A percentile compares a stretch with the other conserved stretches of the same genome.
These are phyloP conservation scores for Arthrinium puccinioides DNA, from an alignment of 2,329 filamentous ascomycete genomes.

Conservation along the genomic window DNA sequence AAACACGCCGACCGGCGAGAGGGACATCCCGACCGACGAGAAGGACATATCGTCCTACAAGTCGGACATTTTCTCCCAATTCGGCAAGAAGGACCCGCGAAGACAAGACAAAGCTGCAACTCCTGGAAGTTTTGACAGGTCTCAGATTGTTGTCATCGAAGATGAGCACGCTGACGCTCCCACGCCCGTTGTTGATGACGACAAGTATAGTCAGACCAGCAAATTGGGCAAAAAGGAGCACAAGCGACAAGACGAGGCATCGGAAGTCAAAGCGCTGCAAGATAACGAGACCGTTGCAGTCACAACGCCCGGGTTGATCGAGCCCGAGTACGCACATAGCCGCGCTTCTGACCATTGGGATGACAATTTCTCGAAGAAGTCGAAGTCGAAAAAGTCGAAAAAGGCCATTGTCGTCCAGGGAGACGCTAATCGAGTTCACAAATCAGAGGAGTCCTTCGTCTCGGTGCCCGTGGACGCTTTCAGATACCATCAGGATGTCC, in stretches of 20 bases:
- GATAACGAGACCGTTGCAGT: constrained; percentile 14
- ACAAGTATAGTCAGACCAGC: constrained; percentile 15
- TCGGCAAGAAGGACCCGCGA: constrained; percentile 24
- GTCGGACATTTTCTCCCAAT: constrained; percentile 15
- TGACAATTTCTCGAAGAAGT: constrained; percentile 14
- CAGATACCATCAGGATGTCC: too few relatives aligned
- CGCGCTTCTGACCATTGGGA: constrained; percentile 18
- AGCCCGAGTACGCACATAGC: too few relatives aligned
- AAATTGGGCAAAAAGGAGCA: constrained; percentile 29
- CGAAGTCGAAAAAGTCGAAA: constrained; percentile 17
- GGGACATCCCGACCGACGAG: constrained; percentile 26
- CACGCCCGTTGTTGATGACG: constrained; percentile 20
- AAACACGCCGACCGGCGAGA: constrained; percentile 32
- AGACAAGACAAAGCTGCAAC: constrained; percentile 30
- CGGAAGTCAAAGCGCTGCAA: constrained; percentile 18
- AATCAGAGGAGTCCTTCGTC: constrained; percentile 9
- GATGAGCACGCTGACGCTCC: constrained; percentile 9
- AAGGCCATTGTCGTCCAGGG: constrained; percentile 18
- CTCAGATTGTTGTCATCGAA: constrained; percentile 13
- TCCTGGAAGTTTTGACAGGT: constrained; percentile 15
- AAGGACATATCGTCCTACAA: constrained; percentile 15
- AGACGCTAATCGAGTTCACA: constrained; percentile 7
- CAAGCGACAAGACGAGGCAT: constrained; percentile 36
- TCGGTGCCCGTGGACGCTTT: constrained; percentile 8
- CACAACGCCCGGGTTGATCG: not conserved